Conservation (phyloP, 768 basidiomycete species). For the Panus rudis region DNA sequence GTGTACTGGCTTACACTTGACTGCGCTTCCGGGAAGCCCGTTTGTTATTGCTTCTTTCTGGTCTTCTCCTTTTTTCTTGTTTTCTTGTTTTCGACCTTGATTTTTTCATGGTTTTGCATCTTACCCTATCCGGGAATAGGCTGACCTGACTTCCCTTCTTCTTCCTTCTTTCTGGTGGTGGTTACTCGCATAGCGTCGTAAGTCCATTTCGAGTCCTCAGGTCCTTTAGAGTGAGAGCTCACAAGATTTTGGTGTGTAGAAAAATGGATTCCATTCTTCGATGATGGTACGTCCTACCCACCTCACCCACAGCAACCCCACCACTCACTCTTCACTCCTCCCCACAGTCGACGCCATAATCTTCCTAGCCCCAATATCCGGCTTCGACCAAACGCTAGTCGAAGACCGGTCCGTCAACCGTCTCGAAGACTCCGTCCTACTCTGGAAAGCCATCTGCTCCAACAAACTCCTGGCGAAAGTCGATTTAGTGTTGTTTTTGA, state of each 20-base stretch:
- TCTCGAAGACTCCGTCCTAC: conserved; percentile 63
- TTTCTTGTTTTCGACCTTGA: neutral
- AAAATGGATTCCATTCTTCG: conserved; percentile 52
- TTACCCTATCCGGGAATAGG: too few relatives aligned
- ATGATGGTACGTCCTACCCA: conserved; percentile 32
- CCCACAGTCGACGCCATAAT: conserved; percentile 34
- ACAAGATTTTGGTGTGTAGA: conserved; percentile 33
- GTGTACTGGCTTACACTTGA: too few relatives aligned
- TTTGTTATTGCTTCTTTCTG: too few relatives aligned
- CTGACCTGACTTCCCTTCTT: too few relatives aligned
- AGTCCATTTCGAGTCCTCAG: conserved; percentile 3
- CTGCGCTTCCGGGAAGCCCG: too few relatives aligned
- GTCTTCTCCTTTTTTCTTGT: too few relatives aligned
- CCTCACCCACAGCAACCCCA: too few relatives aligned
- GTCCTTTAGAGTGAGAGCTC: neutral
- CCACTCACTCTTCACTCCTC: neutral
- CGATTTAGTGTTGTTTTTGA: conserved; percentile 73
- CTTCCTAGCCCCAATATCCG: conserved; percentile 53
- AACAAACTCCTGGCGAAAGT: conserved; percentile 67
- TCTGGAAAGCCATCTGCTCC: conserved; percentile 69
- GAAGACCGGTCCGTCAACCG: conserved; percentile 49
- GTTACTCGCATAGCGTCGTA: too few relatives aligned
- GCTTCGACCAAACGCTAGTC: conserved; percentile 46
- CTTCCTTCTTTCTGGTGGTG: too few relatives aligned
- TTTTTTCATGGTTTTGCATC: too few relatives aligned